A percentile compares a stretch with the other conserved stretches of the same genome.
Conservation (phyloP, 1,284 basidiomycete genomes). For the Kwoniella shivajii region DNA sequence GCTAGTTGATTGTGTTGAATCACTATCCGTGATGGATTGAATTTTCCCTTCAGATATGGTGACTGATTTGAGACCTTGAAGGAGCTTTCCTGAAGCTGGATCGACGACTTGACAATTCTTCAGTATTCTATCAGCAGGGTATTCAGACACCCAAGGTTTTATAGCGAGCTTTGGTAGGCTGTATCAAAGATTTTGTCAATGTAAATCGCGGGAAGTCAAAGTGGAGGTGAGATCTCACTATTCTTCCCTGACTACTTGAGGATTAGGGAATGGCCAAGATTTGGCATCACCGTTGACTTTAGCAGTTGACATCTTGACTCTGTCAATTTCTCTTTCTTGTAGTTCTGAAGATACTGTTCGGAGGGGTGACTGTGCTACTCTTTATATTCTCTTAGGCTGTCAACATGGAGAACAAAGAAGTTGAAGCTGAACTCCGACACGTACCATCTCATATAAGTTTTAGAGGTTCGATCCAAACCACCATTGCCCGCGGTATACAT, state of each 20-base stretch:
- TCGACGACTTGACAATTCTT: constrained; percentile 8
- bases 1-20: background rate
- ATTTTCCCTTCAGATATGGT: background rate
- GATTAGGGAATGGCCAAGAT: constrained; percentile 6
- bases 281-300: background rate
- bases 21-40: background rate
- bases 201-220: background rate
- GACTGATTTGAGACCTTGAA: constrained; percentile 4
- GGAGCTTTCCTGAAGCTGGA: constrained; percentile 1
- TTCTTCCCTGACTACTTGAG: constrained; percentile 2
- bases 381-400: too few species aligned
- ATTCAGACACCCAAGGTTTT: background rate
- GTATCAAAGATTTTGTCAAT: background rate
- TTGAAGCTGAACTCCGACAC: too few species aligned
- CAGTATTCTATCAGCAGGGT: background rate
- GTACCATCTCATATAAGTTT: too few species aligned
- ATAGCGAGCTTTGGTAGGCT: constrained; percentile 4
- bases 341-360: too few species aligned
- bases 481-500: too few species aligned
- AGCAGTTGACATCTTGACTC: background rate
- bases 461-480: too few species aligned
- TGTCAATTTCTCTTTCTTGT: too few species aligned
- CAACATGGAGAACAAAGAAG: too few species aligned
- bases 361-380: too few species aligned
- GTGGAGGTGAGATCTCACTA: background rate